Evolutionary conservation across 441 rosid species (phyloP).

Genomic region (Eutrema salsugineum): DNA sequence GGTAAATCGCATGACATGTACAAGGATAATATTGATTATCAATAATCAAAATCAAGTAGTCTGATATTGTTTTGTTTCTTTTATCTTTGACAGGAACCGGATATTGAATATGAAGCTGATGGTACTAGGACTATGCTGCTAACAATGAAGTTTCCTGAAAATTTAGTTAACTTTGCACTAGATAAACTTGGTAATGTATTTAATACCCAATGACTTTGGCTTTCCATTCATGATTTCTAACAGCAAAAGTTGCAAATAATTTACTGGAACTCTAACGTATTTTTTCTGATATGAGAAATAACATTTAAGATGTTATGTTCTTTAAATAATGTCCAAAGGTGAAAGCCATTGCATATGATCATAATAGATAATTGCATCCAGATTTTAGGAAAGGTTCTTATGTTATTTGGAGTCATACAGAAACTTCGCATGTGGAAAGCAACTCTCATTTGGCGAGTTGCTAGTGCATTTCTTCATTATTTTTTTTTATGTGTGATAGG

Average conservation of each 20-base stretch:
- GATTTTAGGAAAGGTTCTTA: neutral
- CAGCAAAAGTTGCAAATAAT: neutral
- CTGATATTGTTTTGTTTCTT: too few relatives aligned
- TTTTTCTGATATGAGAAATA: neutral
- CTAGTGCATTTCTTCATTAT: conserved; percentile 1
- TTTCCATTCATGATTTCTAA: conserved; percentile 1
- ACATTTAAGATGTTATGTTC: neutral
- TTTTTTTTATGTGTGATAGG: neutral
- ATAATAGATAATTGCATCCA: neutral
- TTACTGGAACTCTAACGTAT: too few relatives aligned
- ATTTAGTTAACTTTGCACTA: conserved; percentile 70
- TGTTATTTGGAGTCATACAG: neutral
- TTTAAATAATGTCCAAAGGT: neutral
- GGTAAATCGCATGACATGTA: neutral
- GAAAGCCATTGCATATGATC: neutral
- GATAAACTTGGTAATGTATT: conserved; percentile 65
- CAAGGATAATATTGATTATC: too few relatives aligned
- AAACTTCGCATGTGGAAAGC: neutral
- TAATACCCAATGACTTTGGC: neutral
- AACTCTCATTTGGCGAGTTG: neutral
- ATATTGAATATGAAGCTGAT: conserved; percentile 40
- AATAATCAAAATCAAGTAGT: too few relatives aligned
- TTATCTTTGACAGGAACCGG: conserved; percentile 57
- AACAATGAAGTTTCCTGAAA: conserved; percentile 65
- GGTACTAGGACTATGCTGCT: conserved; percentile 57